These are phyloP conservation scores for Arabidopsis arenosa DNA, from an alignment of 345 rosid genomes.

Conservation along the genomic window DNA sequence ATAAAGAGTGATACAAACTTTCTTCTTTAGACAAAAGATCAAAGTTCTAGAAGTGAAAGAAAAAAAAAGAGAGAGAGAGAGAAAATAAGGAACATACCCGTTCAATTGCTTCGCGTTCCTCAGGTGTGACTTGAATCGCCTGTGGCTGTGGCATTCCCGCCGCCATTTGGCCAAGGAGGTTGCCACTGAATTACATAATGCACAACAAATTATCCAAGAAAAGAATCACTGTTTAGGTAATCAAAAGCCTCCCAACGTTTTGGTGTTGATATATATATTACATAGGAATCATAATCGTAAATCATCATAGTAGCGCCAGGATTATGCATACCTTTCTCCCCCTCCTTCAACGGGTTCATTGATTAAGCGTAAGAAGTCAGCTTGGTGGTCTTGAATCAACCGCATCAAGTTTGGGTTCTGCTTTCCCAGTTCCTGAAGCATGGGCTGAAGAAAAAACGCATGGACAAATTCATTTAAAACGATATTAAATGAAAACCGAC, in stretches of 20 bases:
- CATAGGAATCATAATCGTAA: constrained; percentile 4
- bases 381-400: constrained; percentile 87
- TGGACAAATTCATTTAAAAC: constrained; percentile 7
- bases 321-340: constrained; percentile 67
- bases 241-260: neutral
- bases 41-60: neutral
- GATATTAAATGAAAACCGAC: constrained; percentile 3
- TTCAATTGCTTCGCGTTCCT: constrained; percentile 90
- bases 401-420: constrained; percentile 87
- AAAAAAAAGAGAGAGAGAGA: neutral
- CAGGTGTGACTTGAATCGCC: constrained; percentile 74
- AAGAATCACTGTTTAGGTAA: constrained; percentile 1
- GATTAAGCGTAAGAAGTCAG: constrained; percentile 82
- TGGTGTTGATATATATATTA: neutral
- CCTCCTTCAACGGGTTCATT: constrained; percentile 89
- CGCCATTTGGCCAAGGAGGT: constrained; percentile 67
- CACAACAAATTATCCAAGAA: constrained; percentile 21
- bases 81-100: constrained; percentile 53
- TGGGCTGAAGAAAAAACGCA: constrained; percentile 59
- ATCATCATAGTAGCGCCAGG: neutral
- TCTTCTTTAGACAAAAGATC: neutral
- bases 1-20: neutral
- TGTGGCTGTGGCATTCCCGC: constrained; percentile 80
- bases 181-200: constrained; percentile 48
- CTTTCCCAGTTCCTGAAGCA: constrained; percentile 93